Conservation (phyloP, 2,329 filamentous ascomycete species). For the Paradendryphiella salina region DNA sequence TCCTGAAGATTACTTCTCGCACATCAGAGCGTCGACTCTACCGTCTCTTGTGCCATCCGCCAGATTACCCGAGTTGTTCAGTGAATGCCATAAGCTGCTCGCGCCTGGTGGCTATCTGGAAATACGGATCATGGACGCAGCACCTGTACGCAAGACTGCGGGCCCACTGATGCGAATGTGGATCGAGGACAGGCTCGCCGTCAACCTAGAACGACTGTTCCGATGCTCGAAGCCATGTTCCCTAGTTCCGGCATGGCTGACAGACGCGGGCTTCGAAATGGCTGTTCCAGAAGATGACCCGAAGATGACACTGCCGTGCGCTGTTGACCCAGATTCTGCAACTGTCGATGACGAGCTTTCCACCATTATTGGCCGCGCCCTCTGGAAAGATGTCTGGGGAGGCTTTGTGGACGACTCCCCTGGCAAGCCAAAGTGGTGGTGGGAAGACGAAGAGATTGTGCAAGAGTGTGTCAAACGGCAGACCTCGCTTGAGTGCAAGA, state of each 20-base stretch:
- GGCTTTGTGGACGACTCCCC: slow-evolving; percentile 38
- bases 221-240: slow-evolving; percentile 63
- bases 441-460: slow-evolving; percentile 46
- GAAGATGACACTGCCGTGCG: slow-evolving; percentile 38
- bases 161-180: slow-evolving; percentile 63
- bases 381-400: slow-evolving; percentile 48
- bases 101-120: slow-evolving; percentile 60
- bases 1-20: slow-evolving; percentile 37
- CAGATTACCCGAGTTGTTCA: slow-evolving; percentile 61
- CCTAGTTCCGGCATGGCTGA: slow-evolving; percentile 63
- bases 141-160: slow-evolving; percentile 59
- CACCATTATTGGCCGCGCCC: slow-evolving; percentile 38
- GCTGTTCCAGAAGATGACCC: slow-evolving; percentile 25
- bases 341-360: slow-evolving; percentile 41
- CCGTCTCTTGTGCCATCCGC: slow-evolving; percentile 60
- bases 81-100: slow-evolving; percentile 61
- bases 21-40: slow-evolving; percentile 54
- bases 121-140: slow-evolving; percentile 65
- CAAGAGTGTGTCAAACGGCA: slow-evolving; percentile 42
- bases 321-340: slow-evolving; percentile 21
- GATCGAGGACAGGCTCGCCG: slow-evolving; percentile 64
- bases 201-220: slow-evolving; percentile 62
- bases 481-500: slow-evolving; percentile 46
- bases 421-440: slow-evolving; percentile 44
- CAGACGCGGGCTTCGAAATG: slow-evolving; percentile 55